Conservation (phyloP, 768 basidiomycete species). For the Panaeolus cyanescens region DNA sequence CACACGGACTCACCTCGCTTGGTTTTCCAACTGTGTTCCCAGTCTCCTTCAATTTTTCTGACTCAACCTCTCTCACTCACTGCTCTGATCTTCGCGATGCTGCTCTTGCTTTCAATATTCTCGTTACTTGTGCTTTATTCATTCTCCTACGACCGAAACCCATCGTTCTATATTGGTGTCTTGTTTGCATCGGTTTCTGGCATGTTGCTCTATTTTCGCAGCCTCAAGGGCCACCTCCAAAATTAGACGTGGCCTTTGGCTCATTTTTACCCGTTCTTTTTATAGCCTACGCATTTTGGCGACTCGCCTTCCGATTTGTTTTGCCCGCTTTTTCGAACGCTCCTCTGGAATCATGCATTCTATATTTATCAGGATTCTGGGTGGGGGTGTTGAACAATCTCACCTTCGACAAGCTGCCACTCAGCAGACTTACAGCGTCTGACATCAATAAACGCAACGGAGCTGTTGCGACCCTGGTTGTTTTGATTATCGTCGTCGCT, state of each 20-base stretch:
- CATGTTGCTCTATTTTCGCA: conserved; percentile 81
- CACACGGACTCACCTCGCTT: conserved; percentile 67
- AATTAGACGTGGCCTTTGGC: conserved; percentile 70
- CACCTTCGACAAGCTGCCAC: conserved; percentile 71
- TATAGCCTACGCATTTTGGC: conserved; percentile 80
- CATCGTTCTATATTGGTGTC: conserved; percentile 70
- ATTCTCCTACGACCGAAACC: conserved; percentile 71
- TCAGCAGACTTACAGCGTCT: conserved; percentile 70
- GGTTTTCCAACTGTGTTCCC: conserved; percentile 80
- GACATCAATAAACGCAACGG: conserved; percentile 70
- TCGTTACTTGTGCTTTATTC: conserved; percentile 68
- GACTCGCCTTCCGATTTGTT: conserved; percentile 71
- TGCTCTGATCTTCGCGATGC: conserved; percentile 72
- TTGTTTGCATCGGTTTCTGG: conserved; percentile 88
- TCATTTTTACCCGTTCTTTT: conserved; percentile 80
- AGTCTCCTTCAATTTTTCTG: conserved; percentile 57
- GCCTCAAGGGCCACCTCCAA: conserved; percentile 65
- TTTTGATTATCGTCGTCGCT: conserved; percentile 64
- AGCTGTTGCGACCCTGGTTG: conserved; percentile 65
- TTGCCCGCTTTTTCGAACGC: conserved; percentile 67
- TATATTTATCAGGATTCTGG: conserved; percentile 82
- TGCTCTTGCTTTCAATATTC: conserved; percentile 74
- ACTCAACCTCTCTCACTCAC: conserved; percentile 46
- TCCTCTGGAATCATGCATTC: conserved; percentile 72
- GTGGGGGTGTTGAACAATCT: conserved; percentile 75